Evolutionary conservation across 176 grass and related monocot genomes (phyloP), one percentile per base, ranked within the genome.

Genomic region (Rhipidocladum racemiflorum): DNA sequence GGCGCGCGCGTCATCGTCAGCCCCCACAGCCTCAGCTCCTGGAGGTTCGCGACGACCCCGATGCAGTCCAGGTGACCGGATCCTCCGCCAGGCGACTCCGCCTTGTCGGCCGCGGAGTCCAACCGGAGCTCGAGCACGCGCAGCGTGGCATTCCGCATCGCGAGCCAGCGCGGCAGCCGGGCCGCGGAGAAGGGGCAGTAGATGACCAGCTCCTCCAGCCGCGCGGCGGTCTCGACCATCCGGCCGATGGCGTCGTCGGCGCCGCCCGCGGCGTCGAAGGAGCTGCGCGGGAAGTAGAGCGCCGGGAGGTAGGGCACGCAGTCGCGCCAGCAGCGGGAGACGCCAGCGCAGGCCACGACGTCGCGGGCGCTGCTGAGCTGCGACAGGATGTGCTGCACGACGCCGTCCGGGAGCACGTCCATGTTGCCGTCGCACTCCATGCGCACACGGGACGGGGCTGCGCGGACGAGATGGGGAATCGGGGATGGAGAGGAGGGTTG

Each of bases 171-270:
- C 4, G 79, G 86, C 0, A 98, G 92, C 9, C 16, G 77, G 0
- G 88, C 15, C 8, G 85, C 29, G 53, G 90, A 89, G 87, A 98
- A 98, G 39, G 95, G 92, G 76, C 95, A 98, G 84, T 98, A 98
- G n/a, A 98, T 74, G 61, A 95, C 90, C 23, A 98, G 92, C 86
- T 95, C 86, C 89, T 95, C 75, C 25, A 98, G 86, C 13, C 87
- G 78, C 5, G 45, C 30, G 3, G 95, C 90, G 36, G 81, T 65
- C 6, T 32, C 62, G 74, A 98, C 51, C 95, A 98, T 98, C 64
- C 90, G 88, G 11, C 79, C 79, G 70, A 98, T 98, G 62, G 87
- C 84, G 18, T 40, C 87, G 82, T 98, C 92, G 6, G 89, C 23
- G 70, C 29, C 35, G 4, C 5, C 74, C 2, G 27, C 21, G 6